These are phyloP conservation scores for Rhodotorula sp. DNA, from an alignment of 1,284 basidiomycete genomes.

Conservation along the genomic window DNA sequence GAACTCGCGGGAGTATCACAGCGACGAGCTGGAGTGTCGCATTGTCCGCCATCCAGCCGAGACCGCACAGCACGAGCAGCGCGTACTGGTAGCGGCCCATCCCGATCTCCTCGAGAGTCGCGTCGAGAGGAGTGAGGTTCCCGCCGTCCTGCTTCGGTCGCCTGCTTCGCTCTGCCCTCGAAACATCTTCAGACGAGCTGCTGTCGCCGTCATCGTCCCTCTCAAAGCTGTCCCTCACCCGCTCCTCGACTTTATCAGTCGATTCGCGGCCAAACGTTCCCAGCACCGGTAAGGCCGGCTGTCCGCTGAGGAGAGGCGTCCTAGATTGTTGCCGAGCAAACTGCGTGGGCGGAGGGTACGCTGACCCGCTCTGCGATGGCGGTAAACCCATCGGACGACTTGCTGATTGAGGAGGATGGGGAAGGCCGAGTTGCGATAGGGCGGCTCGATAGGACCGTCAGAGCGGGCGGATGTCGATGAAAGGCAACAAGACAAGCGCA, in stretches of 20 bases:
- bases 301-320: background rate
- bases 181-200: no score
- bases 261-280: background rate
- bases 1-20: conserved; percentile 87
- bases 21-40: conserved; percentile 76
- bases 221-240: background rate
- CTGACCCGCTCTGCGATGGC: no score
- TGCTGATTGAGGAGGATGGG: no score
- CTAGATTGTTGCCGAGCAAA: conserved; percentile 1
- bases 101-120: conserved; percentile 41
- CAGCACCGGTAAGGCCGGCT: background rate
- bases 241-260: background rate
- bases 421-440: no score
- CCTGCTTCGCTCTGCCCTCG: background rate
- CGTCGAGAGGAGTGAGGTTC: conserved; percentile 35
- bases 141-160: background rate
- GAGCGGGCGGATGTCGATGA: no score
- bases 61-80: conserved; percentile 52
- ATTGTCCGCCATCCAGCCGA: conserved; percentile 83
- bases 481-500: no score
- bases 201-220: background rate
- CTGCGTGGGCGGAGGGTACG: no score
- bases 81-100: conserved; percentile 38
- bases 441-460: no score
- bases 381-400: no score